Conservation (phyloP, 148 eudicot species). For the Rhododendron simsii region DNA sequence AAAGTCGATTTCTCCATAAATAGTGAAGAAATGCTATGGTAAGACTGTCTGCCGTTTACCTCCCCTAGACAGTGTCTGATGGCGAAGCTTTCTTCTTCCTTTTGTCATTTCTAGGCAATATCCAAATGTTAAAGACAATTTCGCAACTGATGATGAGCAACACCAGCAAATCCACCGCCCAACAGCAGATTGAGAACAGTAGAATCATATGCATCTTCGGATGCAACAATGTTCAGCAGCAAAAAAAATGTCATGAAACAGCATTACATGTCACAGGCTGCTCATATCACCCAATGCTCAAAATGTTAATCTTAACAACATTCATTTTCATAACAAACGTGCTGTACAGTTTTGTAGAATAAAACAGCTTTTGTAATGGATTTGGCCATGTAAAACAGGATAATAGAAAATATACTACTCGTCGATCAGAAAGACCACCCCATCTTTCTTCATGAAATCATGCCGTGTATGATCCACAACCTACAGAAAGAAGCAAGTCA, state of each 20-base stretch:
- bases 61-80: background rate
- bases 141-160: background rate
- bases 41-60: background rate
- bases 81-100: background rate
- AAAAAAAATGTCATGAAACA: background rate
- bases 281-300: background rate
- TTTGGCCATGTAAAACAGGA: background rate
- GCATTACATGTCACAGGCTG: background rate
- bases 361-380: background rate
- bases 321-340: background rate
- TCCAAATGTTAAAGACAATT: background rate
- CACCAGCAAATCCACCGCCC: background rate
- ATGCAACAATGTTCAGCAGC: background rate
- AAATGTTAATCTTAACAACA: background rate
- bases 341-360: background rate
- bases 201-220: background rate
- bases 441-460: constrained; percentile 38
- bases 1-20: background rate
- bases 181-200: background rate
- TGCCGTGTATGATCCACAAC: constrained; percentile 74
- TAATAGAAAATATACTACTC: constrained; percentile 22
- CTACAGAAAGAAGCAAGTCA: constrained; percentile 29
- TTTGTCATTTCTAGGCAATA: background rate
- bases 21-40: background rate
- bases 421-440: constrained; percentile 38